A percentile compares a stretch with the other conserved stretches of the same genome.
Conservation (phyloP, 139 green algal species). For the Haematococcus sp. region DNA sequence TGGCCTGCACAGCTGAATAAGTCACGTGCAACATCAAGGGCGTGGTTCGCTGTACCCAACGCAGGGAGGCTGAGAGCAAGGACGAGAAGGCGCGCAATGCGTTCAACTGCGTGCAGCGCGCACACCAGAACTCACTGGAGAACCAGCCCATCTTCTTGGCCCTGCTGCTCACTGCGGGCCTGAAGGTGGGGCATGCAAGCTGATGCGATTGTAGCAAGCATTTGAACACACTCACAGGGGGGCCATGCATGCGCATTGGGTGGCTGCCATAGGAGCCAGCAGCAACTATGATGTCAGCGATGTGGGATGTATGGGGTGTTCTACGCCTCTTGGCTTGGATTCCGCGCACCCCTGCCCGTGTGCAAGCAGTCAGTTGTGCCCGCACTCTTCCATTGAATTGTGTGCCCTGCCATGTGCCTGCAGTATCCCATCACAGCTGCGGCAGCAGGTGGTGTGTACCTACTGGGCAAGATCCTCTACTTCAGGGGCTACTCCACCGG, state of each 20-base stretch:
- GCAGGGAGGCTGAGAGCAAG: too few species aligned
- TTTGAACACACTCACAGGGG: too few species aligned
- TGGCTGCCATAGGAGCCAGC: too few species aligned
- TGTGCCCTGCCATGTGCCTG: conserved; percentile 2
- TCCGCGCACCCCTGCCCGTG: too few species aligned
- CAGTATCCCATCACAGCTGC: conserved; percentile 47
- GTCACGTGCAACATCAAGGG: not conserved
- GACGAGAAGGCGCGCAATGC: conserved; percentile 13
- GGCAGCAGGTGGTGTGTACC: conserved; percentile 26
- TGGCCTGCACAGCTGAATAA: not conserved
- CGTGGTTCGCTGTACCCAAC: not conserved
- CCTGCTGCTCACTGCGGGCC: conserved; percentile 33
- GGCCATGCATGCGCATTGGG: too few species aligned
- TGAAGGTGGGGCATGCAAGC: conserved; percentile 9
- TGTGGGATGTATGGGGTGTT: too few species aligned
- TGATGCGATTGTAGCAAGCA: conserved; percentile 34
- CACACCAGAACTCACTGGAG: conserved; percentile 72
- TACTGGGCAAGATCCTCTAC: conserved; percentile 43
- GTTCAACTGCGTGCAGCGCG: conserved; percentile 66
- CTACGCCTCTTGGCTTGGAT: too few species aligned
- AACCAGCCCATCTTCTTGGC: conserved; percentile 51
- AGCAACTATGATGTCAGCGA: too few species aligned
- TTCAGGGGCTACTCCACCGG: conserved; percentile 49
- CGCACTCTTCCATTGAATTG: too few species aligned
- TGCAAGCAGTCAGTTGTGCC: too few species aligned